Base-by-base conservation (phyloP, 2,329 filamentous ascomycete species). In the Fusarium virguliforme region DNA sequence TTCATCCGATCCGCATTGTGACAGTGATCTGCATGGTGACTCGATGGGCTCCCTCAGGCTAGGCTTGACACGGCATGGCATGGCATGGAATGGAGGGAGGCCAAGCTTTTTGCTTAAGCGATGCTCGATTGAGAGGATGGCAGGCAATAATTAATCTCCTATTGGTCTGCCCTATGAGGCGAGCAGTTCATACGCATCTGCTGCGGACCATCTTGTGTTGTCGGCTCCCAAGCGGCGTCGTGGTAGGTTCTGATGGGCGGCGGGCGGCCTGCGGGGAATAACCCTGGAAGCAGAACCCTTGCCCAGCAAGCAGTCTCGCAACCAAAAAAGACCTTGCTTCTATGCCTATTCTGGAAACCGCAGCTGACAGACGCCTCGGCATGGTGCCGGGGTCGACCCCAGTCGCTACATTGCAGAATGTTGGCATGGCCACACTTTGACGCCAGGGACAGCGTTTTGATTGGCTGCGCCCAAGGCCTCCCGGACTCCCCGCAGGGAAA, bases 381-480 rank as follows among this genome's bases (percentile, higher is more conserved):
- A 48, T 30, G 43, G 43, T 48, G 43, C 43, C 15, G 43, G 43
- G 43, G 43, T 48, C 43, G 43, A 48, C 28, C 26, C 24, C 43
- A 48, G 43, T 46, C 41, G 12, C 41, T 43, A 26, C 41, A 46
- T 46, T 10, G 24, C 41, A 48, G 24, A 48, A 48, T 12, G 22
- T 30, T 48, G 30, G 72, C 74, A 75, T 67, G 74, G 74, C 72
- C 72, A 71, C 72, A 59, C 40, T 34, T 24, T 8, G 26, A 13
- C 24, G 50, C 32, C 43, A 10, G 37, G 50, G 28, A 34, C 51
- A 6, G 60, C 6, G 5, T 8, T 28, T 40, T 74, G 57, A 76
- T 75, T 76, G 65, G 73, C 5, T 35, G n/a, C 40, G 41, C 53
- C 43, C 32, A 75, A 65, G 72, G 74, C 74, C 74, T 76, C 74